Conservation (phyloP, 352 stramenopile species). For the Peronosclerospora sorghi region DNA sequence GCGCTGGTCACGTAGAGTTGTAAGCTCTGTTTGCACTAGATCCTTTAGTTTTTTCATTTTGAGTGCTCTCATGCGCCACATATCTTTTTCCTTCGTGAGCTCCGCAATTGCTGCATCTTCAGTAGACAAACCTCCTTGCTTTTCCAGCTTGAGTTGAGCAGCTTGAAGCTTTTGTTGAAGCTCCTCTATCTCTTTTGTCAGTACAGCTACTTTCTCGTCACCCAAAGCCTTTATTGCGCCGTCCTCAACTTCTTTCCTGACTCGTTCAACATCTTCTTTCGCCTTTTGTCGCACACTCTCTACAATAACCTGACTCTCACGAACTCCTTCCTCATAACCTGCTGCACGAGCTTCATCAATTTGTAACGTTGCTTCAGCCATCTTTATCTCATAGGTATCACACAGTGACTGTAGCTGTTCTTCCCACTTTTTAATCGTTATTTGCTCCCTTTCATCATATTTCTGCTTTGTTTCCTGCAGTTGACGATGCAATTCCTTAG, state of each 20-base stretch:
- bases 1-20: constrained; percentile 24
- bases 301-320: constrained; percentile 63
- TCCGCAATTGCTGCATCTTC: constrained; percentile 9
- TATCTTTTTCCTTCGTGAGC: constrained; percentile 45
- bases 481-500: constrained; percentile 45
- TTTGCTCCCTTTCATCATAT: constrained; percentile 37
- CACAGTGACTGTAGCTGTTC: constrained; percentile 53
- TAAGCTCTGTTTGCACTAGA: constrained; percentile 43
- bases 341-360: constrained; percentile 56
- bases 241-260: constrained; percentile 18
- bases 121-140: background rate
- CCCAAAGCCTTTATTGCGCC: background rate
- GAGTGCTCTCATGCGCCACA: constrained; percentile 68
- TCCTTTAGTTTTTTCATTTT: constrained; percentile 84
- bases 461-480: constrained; percentile 27
- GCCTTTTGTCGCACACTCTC: constrained; percentile 41
- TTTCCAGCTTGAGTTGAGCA: constrained; percentile 17
- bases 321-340: constrained; percentile 67
- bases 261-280: constrained; percentile 26
- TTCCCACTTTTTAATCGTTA: constrained; percentile 36
- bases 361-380: constrained; percentile 56
- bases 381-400: constrained; percentile 63
- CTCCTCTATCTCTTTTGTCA: constrained; percentile 22
- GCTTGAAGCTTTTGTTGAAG: constrained; percentile 15
- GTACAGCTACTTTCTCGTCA: constrained; percentile 5